Evolutionary conservation across 1,139 yeast species (phyloP), one percentile per base, ranked within the genome.

Genomic region (Blastobotrys illinoisensis): DNA sequence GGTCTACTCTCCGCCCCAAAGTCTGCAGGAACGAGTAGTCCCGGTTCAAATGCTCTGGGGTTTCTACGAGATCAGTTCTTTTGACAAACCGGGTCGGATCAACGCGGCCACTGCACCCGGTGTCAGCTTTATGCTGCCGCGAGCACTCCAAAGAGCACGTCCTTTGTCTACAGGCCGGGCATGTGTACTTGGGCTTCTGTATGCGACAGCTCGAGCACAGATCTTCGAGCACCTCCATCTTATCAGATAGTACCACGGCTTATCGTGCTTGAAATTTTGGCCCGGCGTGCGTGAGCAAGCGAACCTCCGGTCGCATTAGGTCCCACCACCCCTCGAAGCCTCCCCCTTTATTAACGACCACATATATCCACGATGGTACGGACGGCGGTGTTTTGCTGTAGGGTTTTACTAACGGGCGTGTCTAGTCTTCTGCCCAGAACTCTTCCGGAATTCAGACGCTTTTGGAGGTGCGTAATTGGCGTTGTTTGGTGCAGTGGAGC

Each of bases 141-240:
- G 86, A 88, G 71, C 97, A 91, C 4, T 64, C 76, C 13, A 87
- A 67, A 0, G 88, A 82, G 67, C 98, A 91, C 0, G 95, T 85
- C 56, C 73, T 76, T 14, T 74, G 68, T 7, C 72, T 73, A 66
- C 98, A 91, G 9, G 86, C 85, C 0, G 98, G 97, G 67, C 98
- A 91, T n/a, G 79, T 83, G 67, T 91, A 91, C 65, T 84, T 87
- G 56, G 76, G 59, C 13, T 50, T 50, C 51, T 64, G 56, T 53
- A 48, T 20, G 19, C 48, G 56, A 50, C 64, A 60, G 21, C 57
- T 55, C n/a, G 58, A 28, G 46, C 63, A 60, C 6, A 50, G 18
- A 13, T 48, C 5, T 5, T 23, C 19, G 9, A 18, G 48, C 2
- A 6, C 11, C 48, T 26, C 36, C 20, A 18, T 18, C 48, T 18